Percentiles rank a stretch among this genome's conserved stretches.
These are phyloP conservation scores for Simplicillium aogashimaense DNA, from an alignment of 2,329 filamentous ascomycete genomes.

Conservation along the genomic window DNA sequence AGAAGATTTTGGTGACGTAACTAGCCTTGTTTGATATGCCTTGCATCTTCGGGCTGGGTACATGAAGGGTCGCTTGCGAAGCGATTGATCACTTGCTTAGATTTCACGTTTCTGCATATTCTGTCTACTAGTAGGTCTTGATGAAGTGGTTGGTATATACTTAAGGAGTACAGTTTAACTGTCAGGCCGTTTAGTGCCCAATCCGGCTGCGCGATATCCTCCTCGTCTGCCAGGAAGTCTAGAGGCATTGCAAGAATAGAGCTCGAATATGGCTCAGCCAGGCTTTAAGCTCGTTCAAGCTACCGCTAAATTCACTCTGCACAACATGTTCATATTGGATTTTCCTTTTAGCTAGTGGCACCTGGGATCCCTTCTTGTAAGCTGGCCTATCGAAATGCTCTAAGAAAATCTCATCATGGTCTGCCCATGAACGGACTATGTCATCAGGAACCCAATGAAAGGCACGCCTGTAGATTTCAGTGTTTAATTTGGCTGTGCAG, in stretches of 20 bases:
- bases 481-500: slow-evolving; percentile 64
- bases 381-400: slow-evolving; percentile 53
- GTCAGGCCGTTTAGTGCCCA: slow-evolving; percentile 63
- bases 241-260: slow-evolving; percentile 85
- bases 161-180: slow-evolving; percentile 67
- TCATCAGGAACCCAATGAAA: slow-evolving; percentile 75
- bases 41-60: no score
- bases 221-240: slow-evolving; percentile 69
- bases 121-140: no score
- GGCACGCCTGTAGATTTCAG: slow-evolving; percentile 66
- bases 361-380: slow-evolving; percentile 25
- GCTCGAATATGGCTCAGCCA: slow-evolving; percentile 54
- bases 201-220: slow-evolving; percentile 80
- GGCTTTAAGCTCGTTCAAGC: slow-evolving; percentile 64
- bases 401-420: slow-evolving; percentile 64
- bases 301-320: slow-evolving; percentile 64
- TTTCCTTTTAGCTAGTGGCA: not conserved
- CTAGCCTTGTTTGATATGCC: no score
- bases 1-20: no score
- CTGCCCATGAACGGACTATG: slow-evolving; percentile 56
- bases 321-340: slow-evolving; percentile 82
- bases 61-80: no score
- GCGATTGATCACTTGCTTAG: no score
- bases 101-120: no score
- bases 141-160: no score